Percentiles rank a stretch among this genome's conserved stretches.
Conservation (phyloP, 345 rosid species). For the Sisymbrium irio region DNA sequence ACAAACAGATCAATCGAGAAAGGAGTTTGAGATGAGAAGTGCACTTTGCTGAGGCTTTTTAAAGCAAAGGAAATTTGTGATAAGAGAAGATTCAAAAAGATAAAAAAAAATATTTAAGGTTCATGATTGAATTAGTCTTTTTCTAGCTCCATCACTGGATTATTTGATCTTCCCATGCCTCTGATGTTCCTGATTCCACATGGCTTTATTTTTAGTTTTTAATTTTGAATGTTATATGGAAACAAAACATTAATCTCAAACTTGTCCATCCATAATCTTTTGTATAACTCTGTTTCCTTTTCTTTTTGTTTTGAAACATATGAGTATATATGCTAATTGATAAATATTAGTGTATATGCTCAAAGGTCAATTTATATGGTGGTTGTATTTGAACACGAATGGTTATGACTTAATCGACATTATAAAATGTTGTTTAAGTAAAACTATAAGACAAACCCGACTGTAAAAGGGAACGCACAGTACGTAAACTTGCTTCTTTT, state of each 20-base stretch:
- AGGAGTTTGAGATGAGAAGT: constrained; percentile 8
- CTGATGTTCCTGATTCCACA: constrained; percentile 21
- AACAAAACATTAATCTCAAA: neutral
- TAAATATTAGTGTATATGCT: neutral
- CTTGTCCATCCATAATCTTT: neutral
- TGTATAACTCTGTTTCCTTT: neutral
- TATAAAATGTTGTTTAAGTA: neutral
- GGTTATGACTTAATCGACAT: neutral
- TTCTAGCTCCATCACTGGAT: constrained; percentile 33
- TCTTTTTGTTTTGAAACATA: too few relatives aligned
- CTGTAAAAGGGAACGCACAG: neutral
- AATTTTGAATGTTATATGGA: neutral
- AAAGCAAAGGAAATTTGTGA: neutral
- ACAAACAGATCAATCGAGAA: neutral
- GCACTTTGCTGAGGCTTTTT: constrained; percentile 10
- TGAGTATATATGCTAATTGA: neutral
- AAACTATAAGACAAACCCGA: neutral
- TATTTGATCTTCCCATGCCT: constrained; percentile 35
- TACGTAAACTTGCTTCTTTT: neutral
- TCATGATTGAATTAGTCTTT: constrained; percentile 24
- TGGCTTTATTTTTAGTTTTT: constrained; percentile 18
- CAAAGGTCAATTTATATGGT: neutral
- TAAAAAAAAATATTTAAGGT: neutral
- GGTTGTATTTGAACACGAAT: neutral
- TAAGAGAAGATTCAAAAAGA: constrained; percentile 5